Percentiles rank a stretch among this genome's conserved stretches.
phyloP scores from a whole-genome alignment of 1,139 yeast genomes.

The Sugiyamaella japonica region DNA sequence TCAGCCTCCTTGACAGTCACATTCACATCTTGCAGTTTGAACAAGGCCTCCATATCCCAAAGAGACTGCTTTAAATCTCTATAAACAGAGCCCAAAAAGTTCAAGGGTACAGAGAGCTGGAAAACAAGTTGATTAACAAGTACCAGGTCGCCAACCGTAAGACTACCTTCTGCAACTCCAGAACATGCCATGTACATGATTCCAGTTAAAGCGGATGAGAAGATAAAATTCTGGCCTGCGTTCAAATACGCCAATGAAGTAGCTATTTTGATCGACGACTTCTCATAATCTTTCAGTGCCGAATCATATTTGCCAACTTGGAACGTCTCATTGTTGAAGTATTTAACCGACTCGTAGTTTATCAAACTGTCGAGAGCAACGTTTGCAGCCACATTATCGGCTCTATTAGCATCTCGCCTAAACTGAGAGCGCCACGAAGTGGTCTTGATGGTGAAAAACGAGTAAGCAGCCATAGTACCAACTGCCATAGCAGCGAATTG shows the following conservation, averaged over 20 bases:
- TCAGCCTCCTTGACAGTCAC: conserved; percentile 63
- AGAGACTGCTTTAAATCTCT: conserved; percentile 87
- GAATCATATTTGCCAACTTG: conserved; percentile 78
- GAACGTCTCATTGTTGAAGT: conserved; percentile 82
- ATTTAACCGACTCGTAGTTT: conserved; percentile 91
- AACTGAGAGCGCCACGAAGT: conserved; percentile 97
- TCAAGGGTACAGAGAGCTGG: conserved; percentile 91
- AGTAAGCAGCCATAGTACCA: conserved; percentile 82
- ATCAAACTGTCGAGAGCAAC: conserved; percentile 93
- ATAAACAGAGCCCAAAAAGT: conserved; percentile 92
- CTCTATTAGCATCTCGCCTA: conserved; percentile 86
- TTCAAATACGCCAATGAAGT: conserved; percentile 89
- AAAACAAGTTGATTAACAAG: conserved; percentile 92
- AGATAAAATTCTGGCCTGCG: conserved; percentile 89
- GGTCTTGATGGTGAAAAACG: conserved; percentile 82
- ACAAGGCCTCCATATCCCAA: conserved; percentile 35
- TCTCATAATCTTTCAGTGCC: conserved; percentile 75
- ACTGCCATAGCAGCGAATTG: conserved; percentile 88
- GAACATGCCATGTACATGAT: conserved; percentile 99
- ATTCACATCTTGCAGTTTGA: conserved; percentile 61
- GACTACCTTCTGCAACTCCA: conserved; percentile 77
- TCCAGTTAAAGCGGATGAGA: conserved; percentile 86
- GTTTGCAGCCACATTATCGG: conserved; percentile 92
- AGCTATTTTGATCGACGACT: conserved; percentile 83
- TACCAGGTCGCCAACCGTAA: conserved; percentile 96